Base-by-base conservation (phyloP, 768 basidiomycete species). In the Rhodotorula babjevae region DNA sequence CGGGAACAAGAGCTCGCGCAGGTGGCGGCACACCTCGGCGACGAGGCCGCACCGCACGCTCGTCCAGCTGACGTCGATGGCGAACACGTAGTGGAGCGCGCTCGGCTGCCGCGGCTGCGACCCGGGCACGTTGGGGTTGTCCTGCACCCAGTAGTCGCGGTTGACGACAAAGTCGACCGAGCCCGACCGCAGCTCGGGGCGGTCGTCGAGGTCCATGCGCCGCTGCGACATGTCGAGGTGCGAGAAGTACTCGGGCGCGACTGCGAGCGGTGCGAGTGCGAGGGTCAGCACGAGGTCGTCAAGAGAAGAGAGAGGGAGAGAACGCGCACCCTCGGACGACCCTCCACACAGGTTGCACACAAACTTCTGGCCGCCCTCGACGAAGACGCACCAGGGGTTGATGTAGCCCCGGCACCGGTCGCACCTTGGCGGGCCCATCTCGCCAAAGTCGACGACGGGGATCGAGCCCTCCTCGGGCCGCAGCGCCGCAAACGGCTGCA, bases 371-470 rank as follows among this genome's bases (percentile, higher is more conserved):
- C 96, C 96, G 6, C 90, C 90, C 16, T 89, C 85, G 29, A 86
- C 82, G 88, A 92, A 99, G 36, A 83, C 83, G 80, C 89, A 92
- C 93, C 93, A 98, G 0, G 93, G 90, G 79, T 97, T 98, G 77
- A 99, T 84, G 80, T 98, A 99, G 0, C 85, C 91, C 75, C 91
- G 85, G 81, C 96, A 99, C 47, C 86, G 84, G 58, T 84, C 86
- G 77, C 96, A 99, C 46, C 96, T 85, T 33, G 90, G 86, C 21
- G 95, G 96, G 21, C 93, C 93, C 2, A 80, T 79, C 11, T 88
- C 88, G n/a, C 78, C 79, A 46, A 87, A 86, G 66, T 90, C 87
- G 9, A 97, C 87, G 21, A 97, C 82, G 0, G 87, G 85, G 56
- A 93, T 90, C 81, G 96, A 91, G 61, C 81, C 82, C 64, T 81